Conservation (phyloP, 2,329 filamentous ascomycete genomes). For the Colletotrichum coccodes region DNA sequence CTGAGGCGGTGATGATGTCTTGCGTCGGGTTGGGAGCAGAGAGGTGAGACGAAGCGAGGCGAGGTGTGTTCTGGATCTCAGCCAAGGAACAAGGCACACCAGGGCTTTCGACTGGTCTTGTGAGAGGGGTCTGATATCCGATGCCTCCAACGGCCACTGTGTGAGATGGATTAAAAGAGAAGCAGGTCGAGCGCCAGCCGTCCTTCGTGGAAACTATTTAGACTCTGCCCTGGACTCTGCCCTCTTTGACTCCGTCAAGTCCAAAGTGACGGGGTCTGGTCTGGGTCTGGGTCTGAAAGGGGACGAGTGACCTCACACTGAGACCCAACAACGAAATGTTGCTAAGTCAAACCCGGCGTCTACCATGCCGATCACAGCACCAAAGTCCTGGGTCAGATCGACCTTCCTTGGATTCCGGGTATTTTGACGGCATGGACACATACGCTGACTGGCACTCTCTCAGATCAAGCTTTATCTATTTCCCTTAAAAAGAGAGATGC, state of each 20-base stretch:
- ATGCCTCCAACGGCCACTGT: not conserved
- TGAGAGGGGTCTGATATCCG: not conserved
- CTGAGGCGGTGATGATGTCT: constrained; percentile 11
- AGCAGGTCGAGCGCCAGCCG: no score
- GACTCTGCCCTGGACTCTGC: not conserved
- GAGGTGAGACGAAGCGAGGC: not conserved
- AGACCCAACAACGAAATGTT: constrained; percentile 15
- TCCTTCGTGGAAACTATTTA: not conserved
- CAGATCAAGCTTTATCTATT: not conserved
- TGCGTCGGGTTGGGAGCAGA: not conserved
- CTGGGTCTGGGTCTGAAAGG: not conserved
- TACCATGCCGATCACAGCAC: constrained; percentile 24
- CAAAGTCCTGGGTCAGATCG: not conserved
- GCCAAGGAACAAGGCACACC: constrained; percentile 17
- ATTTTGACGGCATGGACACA: not conserved
- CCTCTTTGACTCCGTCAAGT: not conserved
- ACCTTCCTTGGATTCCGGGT: not conserved
- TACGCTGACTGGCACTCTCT: not conserved
- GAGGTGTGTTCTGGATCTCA: constrained; percentile 7
- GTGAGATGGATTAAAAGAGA: not conserved
- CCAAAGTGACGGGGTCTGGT: not conserved
- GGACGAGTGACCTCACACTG: constrained; percentile 23
- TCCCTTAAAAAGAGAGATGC: not conserved
- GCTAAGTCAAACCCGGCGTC: constrained; percentile 23
- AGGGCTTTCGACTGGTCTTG: not conserved